phyloP scores from a whole-genome alignment of 495 filamentous ascomycete species.

The Penicillium ucsense region DNA sequence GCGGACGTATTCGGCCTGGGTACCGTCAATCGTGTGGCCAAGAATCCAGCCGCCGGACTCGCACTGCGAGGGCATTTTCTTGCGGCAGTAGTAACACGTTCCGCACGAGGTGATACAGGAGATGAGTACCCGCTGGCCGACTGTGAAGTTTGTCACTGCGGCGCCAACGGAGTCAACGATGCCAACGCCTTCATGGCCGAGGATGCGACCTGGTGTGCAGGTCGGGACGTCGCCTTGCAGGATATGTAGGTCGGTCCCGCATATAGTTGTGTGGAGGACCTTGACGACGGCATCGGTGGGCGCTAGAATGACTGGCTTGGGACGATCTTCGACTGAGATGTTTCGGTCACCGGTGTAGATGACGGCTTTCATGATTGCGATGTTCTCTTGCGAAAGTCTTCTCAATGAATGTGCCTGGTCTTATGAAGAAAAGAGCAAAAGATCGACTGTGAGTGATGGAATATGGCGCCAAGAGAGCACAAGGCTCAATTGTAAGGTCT shows the following conservation, averaged over 20 bases:
- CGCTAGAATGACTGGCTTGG: constrained; percentile 56
- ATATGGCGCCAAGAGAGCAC: no score
- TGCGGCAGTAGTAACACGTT: constrained; percentile 26
- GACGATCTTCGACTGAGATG: constrained; percentile 33
- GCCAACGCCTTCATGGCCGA: constrained; percentile 78
- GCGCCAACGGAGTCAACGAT: constrained; percentile 59
- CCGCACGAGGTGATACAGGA: constrained; percentile 31
- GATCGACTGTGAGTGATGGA: no score
- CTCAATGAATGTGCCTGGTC: no score
- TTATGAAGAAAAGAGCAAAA: no score
- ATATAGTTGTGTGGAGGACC: constrained; percentile 69
- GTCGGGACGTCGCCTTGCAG: constrained; percentile 57
- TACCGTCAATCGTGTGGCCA: constrained; percentile 37
- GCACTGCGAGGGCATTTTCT: constrained; percentile 29
- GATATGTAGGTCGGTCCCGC: constrained; percentile 71
- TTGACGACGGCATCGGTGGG: constrained; percentile 67
- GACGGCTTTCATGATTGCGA: not conserved
- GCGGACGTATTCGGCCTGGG: constrained; percentile 42
- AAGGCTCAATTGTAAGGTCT: no score
- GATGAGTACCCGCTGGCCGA: constrained; percentile 32
- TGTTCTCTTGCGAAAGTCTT: no score
- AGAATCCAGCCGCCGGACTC: constrained; percentile 33
- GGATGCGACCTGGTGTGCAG: constrained; percentile 62
- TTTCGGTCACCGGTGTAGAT: constrained; percentile 3
- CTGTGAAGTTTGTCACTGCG: constrained; percentile 39